A percentile compares a stretch with the other conserved stretches of the same genome.
Evolutionary conservation across 2,329 filamentous ascomycete genomes (phyloP).

Genomic region (Fusarium clavum): DNA sequence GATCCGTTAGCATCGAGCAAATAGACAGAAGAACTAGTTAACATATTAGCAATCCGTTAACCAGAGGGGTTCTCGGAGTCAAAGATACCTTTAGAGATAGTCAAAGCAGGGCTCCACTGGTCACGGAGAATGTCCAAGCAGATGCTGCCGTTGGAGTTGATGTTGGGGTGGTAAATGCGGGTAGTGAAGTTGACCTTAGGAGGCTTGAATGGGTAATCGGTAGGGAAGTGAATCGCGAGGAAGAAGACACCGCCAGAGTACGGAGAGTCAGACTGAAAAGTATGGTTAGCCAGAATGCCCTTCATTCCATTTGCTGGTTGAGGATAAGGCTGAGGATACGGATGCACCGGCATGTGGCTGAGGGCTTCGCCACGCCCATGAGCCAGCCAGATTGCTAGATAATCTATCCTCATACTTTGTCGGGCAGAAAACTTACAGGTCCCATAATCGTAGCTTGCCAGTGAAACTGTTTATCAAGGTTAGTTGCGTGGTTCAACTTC

Average conservation of each 20-base stretch:
- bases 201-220: slow-evolving; percentile 99
- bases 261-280: slow-evolving; percentile 86
- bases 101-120: slow-evolving; percentile 98
- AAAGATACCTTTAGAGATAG: slow-evolving; percentile 92
- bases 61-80: slow-evolving; percentile 34
- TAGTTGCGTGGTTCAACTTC: slow-evolving; percentile 33
- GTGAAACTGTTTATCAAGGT: slow-evolving; percentile 78
- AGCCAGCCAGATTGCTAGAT: slow-evolving; percentile 19
- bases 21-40: slow-evolving; percentile 92
- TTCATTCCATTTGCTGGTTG: background rate
- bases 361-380: slow-evolving; percentile 33
- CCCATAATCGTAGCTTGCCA: slow-evolving; percentile 99
- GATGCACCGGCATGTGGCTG: slow-evolving; percentile 26
- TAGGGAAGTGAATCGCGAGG: slow-evolving; percentile 98
- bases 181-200: slow-evolving; percentile 99
- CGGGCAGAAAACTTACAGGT: slow-evolving; percentile 74
- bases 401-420: slow-evolving; percentile 1
- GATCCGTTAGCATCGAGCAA: slow-evolving; percentile 99
- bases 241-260: slow-evolving; percentile 99
- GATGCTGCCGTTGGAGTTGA: slow-evolving; percentile 99
- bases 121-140: slow-evolving; percentile 98
- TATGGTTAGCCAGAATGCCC: slow-evolving; percentile 46
- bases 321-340: slow-evolving; percentile 17
- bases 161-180: slow-evolving; percentile 99
- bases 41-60: slow-evolving; percentile 10